Evolutionary conservation across 2,329 filamentous ascomycete species (phyloP), one percentile per base, ranked within the genome.

Genomic region (Lasiodiplodia gonubiensis): DNA sequence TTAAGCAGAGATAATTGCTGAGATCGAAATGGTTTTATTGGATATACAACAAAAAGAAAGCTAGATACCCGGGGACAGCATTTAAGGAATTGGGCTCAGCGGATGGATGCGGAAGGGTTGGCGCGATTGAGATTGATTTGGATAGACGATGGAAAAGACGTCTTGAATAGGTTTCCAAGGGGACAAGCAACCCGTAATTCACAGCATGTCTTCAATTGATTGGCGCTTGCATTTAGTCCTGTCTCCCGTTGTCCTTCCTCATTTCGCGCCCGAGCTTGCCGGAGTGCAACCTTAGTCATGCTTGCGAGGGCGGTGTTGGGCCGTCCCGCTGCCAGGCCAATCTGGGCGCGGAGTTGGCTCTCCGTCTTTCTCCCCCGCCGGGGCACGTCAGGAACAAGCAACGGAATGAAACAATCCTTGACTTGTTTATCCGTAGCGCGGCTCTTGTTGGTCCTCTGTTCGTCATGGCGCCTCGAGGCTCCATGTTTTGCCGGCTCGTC

Each of bases 371-470:
- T 63, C 59, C 57, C 42, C 57, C 39, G 57, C 16, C 42, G 11
- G 57, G 16, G 57, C 16, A 23, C 42, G 42, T 37, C 59, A 63
- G 59, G 59, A 63, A 63, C 59, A 63, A 51, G 59, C 27, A 51
- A 25, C 59, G 59, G 59, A 63, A 35, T 37, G 59, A 46, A 51
- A n/a, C 27, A 39, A 18, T 61, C 57, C 57, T 48, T 61, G 57
- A 46, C 57, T 35, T 35, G n/a, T 61, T 49, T 33, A 61, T 61
- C 57, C 57, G 57, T 61, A 61, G 57, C 59, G 59, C 59, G 59
- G 59, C 59, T 63, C 59, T 51, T 63, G 27, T 49, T 51, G 59
- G 42, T 21, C n/a, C 25, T 21, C 18, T 39, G 53, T 14, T 49
- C 39, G 37, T 46, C 35, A 55, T 39, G 18, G 53, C 51, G 23